A percentile compares a stretch with the other conserved stretches of the same genome.
Conservation (phyloP, 306 rosid genomes). For the Prosopis cineraria region DNA sequence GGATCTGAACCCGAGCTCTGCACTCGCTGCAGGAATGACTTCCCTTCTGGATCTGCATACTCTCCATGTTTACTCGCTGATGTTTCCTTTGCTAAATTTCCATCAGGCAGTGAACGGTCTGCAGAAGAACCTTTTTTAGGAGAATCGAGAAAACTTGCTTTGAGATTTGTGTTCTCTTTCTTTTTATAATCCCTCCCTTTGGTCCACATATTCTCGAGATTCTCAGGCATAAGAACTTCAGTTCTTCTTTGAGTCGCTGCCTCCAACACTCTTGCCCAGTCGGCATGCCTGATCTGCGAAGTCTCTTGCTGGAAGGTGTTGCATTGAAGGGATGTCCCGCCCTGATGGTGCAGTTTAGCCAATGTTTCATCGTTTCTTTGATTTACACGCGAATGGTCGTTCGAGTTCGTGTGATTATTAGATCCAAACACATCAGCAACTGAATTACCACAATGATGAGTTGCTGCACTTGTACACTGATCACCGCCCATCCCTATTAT, state of each 20-base stretch:
- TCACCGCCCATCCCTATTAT: constrained; percentile 39
- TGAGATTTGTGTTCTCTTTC: constrained; percentile 68
- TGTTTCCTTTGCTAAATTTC: constrained; percentile 48
- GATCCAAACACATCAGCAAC: constrained; percentile 36
- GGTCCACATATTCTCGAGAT: constrained; percentile 99
- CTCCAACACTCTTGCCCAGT: constrained; percentile 81
- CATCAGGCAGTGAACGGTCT: constrained; percentile 1
- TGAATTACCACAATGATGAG: constrained; percentile 52
- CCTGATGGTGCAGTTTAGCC: constrained; percentile 46
- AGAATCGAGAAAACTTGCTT: constrained; percentile 52
- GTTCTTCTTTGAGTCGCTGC: constrained; percentile 92
- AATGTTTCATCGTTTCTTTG: constrained; percentile 48
- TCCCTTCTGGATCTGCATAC: constrained; percentile 48
- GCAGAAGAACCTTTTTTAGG: not conserved
- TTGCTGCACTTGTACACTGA: constrained; percentile 46
- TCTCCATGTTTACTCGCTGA: constrained; percentile 43
- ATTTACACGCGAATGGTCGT: constrained; percentile 46
- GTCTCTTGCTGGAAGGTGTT: constrained; percentile 46
- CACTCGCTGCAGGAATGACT: constrained; percentile 29
- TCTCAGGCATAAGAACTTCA: constrained; percentile 94
- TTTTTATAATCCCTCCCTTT: constrained; percentile 89
- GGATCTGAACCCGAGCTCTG: constrained; percentile 42
- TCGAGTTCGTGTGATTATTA: constrained; percentile 37
- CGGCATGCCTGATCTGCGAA: constrained; percentile 59
- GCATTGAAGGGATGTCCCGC: constrained; percentile 38